These are phyloP conservation scores for Alloascoidea africana DNA, from an alignment of 805 yeast species.

Conservation along the genomic window DNA sequence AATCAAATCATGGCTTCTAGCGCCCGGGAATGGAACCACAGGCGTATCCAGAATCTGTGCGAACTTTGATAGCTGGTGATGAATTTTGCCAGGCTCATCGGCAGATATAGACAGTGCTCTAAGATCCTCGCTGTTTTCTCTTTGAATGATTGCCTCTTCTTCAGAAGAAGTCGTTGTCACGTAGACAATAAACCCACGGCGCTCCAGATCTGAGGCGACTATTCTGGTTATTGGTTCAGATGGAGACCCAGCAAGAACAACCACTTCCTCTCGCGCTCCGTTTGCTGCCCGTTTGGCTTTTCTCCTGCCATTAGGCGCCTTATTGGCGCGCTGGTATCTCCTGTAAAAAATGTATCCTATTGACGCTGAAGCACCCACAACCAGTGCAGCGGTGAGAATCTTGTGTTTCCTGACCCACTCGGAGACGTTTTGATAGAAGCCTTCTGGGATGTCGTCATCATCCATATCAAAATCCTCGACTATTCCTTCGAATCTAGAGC, in stretches of 20 bases:
- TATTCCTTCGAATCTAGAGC: background rate
- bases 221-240: slow-evolving; percentile 57
- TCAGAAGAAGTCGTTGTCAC: slow-evolving; percentile 51
- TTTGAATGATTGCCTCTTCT: slow-evolving; percentile 28
- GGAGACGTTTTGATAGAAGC: background rate
- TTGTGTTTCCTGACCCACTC: slow-evolving; percentile 14
- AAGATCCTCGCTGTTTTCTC: slow-evolving; percentile 52
- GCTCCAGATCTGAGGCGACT: slow-evolving; percentile 59
- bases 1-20: slow-evolving; percentile 35
- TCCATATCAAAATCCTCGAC: background rate
- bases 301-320: slow-evolving; percentile 19
- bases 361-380: slow-evolving; percentile 8
- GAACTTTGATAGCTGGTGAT: slow-evolving; percentile 32
- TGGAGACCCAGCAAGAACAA: slow-evolving; percentile 64
- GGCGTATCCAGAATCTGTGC: slow-evolving; percentile 33
- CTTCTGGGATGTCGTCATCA: background rate
- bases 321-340: slow-evolving; percentile 5
- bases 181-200: slow-evolving; percentile 70
- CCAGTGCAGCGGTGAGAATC: slow-evolving; percentile 7
- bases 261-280: slow-evolving; percentile 66
- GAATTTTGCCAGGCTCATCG: slow-evolving; percentile 25
- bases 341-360: slow-evolving; percentile 10
- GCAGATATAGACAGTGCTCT: slow-evolving; percentile 43
- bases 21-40: slow-evolving; percentile 44
- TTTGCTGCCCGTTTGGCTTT: slow-evolving; percentile 47